phyloP scores from a whole-genome alignment of 192 early-diverging fungal genomes.

The Entophlyctis luteolus region DNA sequence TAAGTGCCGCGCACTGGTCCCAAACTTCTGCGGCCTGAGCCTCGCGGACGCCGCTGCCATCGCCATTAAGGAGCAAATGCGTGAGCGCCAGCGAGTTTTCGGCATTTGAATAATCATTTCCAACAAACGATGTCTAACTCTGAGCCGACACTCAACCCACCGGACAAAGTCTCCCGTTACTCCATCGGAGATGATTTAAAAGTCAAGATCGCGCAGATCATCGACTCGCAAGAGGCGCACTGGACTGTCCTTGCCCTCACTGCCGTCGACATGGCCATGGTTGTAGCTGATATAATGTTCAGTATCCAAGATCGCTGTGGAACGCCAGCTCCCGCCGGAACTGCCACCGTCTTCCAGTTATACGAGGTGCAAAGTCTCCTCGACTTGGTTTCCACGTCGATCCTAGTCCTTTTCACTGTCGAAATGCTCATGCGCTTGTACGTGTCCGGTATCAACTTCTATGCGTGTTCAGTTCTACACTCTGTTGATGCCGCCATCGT shows the following conservation, averaged over 20 bases:
- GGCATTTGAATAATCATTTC: too few species aligned
- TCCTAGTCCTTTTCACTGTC: slow-evolving; percentile 23
- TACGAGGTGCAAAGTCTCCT: slow-evolving; percentile 8
- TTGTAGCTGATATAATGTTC: slow-evolving; percentile 32
- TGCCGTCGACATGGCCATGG: slow-evolving; percentile 19
- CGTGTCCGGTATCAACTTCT: slow-evolving; percentile 28
- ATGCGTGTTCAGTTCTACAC: slow-evolving; percentile 16
- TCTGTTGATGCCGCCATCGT: slow-evolving; percentile 34
- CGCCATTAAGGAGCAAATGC: slow-evolving; percentile 19
- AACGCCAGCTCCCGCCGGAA: background rate
- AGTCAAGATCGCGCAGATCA: background rate
- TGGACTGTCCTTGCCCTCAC: slow-evolving; percentile 24
- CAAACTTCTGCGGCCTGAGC: slow-evolving; percentile 45
- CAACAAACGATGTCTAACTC: too few species aligned
- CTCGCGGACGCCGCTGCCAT: slow-evolving; percentile 23
- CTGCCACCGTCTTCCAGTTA: background rate
- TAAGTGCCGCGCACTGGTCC: slow-evolving; percentile 40
- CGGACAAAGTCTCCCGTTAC: too few species aligned
- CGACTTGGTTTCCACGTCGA: slow-evolving; percentile 6
- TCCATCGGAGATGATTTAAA: too few species aligned
- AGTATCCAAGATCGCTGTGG: slow-evolving; percentile 12
- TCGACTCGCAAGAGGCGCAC: slow-evolving; percentile 27
- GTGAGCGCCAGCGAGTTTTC: too few species aligned
- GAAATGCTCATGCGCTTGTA: slow-evolving; percentile 24
- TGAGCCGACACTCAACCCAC: too few species aligned